A percentile compares a stretch with the other conserved stretches of the same genome.
Evolutionary conservation across 805 yeast species (phyloP).

Genomic region (Lachancea quebecensis): DNA sequence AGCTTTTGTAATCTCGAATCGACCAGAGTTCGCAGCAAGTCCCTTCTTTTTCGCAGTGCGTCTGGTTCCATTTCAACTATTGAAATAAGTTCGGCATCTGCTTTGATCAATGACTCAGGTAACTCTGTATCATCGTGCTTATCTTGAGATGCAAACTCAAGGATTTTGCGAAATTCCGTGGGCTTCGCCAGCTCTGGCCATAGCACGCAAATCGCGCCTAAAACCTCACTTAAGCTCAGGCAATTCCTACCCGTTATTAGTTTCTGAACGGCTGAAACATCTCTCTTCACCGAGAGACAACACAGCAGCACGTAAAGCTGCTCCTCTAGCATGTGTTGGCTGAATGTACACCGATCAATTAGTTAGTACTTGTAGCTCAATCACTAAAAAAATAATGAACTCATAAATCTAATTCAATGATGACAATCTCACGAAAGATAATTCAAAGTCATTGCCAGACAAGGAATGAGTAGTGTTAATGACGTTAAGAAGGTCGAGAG

Average conservation of each 20-base stretch:
- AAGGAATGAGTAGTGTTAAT: neutral
- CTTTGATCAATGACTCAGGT: constrained; percentile 20
- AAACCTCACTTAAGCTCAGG: constrained; percentile 11
- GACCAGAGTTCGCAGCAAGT: constrained; percentile 12
- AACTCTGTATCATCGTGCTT: constrained; percentile 24
- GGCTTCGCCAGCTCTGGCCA: constrained; percentile 31
- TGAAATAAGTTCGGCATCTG: constrained; percentile 16
- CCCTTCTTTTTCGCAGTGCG: constrained; percentile 12
- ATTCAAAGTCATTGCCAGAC: too few species aligned
- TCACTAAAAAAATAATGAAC: too few species aligned
- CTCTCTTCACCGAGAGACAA: constrained; percentile 21
- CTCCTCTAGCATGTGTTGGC: constrained; percentile 12
- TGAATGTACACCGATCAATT: too few species aligned
- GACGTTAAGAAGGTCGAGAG: constrained; percentile 1
- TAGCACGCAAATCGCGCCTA: constrained; percentile 20
- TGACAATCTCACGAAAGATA: too few species aligned
- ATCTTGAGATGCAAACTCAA: constrained; percentile 6
- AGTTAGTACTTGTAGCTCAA: too few species aligned
- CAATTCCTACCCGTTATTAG: constrained; percentile 8
- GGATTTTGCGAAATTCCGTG: constrained; percentile 11
- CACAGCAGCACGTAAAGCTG: constrained; percentile 22
- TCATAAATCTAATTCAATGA: too few species aligned
- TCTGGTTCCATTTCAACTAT: constrained; percentile 21
- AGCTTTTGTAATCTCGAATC: constrained; percentile 7
- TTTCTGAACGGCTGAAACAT: constrained; percentile 10